phyloP scores from a whole-genome alignment of 2,329 filamentous ascomycete species.

The Penicillium sp. region DNA sequence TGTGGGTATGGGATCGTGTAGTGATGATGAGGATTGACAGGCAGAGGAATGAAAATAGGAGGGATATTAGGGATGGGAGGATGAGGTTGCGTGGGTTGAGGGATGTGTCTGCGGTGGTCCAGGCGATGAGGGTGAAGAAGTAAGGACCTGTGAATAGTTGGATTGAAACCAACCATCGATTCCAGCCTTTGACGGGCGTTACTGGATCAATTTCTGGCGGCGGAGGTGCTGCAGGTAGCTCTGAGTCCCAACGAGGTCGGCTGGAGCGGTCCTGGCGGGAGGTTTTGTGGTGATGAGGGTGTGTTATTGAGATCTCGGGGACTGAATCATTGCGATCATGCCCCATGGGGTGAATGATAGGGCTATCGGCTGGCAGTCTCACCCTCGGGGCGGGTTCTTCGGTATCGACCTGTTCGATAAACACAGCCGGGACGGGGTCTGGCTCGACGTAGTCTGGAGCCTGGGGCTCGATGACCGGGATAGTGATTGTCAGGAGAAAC shows the following conservation, averaged over 20 bases:
- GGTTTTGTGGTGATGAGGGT: slow-evolving; percentile 20
- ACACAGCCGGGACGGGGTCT: slow-evolving; percentile 40
- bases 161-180: slow-evolving; percentile 83
- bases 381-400: slow-evolving; percentile 30
- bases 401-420: slow-evolving; percentile 27
- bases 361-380: slow-evolving; percentile 43
- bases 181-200: slow-evolving; percentile 66
- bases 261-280: slow-evolving; percentile 14
- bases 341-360: slow-evolving; percentile 31
- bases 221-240: slow-evolving; percentile 38
- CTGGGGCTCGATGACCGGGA: slow-evolving; percentile 84
- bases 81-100: slow-evolving; percentile 58
- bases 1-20: slow-evolving; percentile 56
- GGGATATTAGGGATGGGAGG: slow-evolving; percentile 63
- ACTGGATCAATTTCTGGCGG: slow-evolving; percentile 15
- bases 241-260: slow-evolving; percentile 43
- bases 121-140: slow-evolving; percentile 78
- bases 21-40: slow-evolving; percentile 69
- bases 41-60: slow-evolving; percentile 70
- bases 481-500: slow-evolving; percentile 83
- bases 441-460: slow-evolving; percentile 52
- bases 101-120: slow-evolving; percentile 60
- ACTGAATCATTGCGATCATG: slow-evolving; percentile 5
- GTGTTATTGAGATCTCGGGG: slow-evolving; percentile 10
- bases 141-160: slow-evolving; percentile 87